Conservation (phyloP, 192 early-diverging fungal genomes). For the Coemansia sp. region DNA sequence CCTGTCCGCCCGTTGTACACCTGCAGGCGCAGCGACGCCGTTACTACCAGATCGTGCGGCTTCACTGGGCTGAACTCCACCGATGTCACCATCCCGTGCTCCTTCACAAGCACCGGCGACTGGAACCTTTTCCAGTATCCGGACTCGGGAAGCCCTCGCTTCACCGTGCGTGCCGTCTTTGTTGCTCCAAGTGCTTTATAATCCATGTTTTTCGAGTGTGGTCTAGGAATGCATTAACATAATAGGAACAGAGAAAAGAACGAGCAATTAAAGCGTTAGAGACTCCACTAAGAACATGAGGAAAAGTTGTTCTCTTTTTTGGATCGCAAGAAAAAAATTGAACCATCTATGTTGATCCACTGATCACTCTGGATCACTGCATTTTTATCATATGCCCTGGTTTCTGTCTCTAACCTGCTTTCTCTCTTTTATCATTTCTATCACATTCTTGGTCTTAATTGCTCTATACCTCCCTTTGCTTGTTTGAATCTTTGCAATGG, state of each 20-base stretch:
- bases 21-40: conserved; percentile 87
- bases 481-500: conserved; percentile 11
- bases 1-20: conserved; percentile 84
- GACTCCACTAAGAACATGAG: too few relatives aligned
- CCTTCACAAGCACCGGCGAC: conserved; percentile 86
- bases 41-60: conserved; percentile 89
- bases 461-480: background rate
- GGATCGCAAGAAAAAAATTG: too few relatives aligned
- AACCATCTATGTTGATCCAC: too few relatives aligned
- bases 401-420: background rate
- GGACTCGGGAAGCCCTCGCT: conserved; percentile 61
- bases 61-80: conserved; percentile 77
- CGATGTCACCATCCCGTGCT: conserved; percentile 79
- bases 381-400: too few relatives aligned
- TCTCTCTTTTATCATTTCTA: background rate
- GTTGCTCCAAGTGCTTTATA: conserved; percentile 61
- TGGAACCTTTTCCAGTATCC: conserved; percentile 82
- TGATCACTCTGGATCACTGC: too few relatives aligned
- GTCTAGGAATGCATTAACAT: background rate
- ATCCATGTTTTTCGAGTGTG: conserved; percentile 31
- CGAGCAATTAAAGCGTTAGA: too few relatives aligned
- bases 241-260: background rate
- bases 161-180: conserved; percentile 57
- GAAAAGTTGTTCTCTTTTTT: too few relatives aligned
- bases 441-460: too few relatives aligned